Percentiles rank a stretch among this genome's conserved stretches.
Conservation (phyloP, 352 stramenopile genomes). For the Blastocystis sp. region DNA sequence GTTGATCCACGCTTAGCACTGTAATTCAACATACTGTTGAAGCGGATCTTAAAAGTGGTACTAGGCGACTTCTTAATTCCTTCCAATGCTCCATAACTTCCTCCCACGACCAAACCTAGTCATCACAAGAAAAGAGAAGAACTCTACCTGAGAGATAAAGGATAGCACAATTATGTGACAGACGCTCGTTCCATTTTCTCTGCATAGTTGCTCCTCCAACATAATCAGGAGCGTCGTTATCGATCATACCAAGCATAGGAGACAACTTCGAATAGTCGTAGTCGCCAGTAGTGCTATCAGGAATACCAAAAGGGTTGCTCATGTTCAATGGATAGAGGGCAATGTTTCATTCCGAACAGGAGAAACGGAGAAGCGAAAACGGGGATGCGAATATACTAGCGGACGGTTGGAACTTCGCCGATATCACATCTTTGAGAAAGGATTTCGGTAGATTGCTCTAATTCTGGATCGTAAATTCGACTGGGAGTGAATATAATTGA, state of each 20-base stretch:
- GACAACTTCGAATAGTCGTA: slow-evolving; percentile 59
- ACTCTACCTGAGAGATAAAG: background rate
- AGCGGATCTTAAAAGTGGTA: slow-evolving; percentile 35
- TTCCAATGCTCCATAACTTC: slow-evolving; percentile 30
- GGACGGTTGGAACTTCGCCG: background rate
- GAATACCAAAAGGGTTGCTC: slow-evolving; percentile 41
- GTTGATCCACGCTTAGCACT: slow-evolving; percentile 44
- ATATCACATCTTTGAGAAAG: background rate
- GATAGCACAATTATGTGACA: slow-evolving; percentile 15
- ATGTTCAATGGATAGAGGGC: background rate
- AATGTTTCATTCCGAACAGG: background rate
- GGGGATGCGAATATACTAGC: background rate
- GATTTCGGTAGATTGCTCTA: too few relatives aligned
- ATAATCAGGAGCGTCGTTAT: slow-evolving; percentile 43
- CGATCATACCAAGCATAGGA: slow-evolving; percentile 52
- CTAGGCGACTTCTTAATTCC: slow-evolving; percentile 32
- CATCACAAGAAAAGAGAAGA: background rate
- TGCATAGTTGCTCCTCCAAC: background rate
- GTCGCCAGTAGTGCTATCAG: background rate
- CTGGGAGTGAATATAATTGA: too few relatives aligned
- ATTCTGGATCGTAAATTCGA: too few relatives aligned
- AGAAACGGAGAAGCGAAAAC: slow-evolving; percentile 48
- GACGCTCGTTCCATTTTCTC: slow-evolving; percentile 17
- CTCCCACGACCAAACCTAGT: slow-evolving; percentile 8
- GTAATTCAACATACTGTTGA: slow-evolving; percentile 62